Percentiles rank a stretch among this genome's conserved stretches.
These are phyloP conservation scores for Isabelozyma gotoi DNA, from an alignment of 805 yeast genomes.

Conservation along the genomic window DNA sequence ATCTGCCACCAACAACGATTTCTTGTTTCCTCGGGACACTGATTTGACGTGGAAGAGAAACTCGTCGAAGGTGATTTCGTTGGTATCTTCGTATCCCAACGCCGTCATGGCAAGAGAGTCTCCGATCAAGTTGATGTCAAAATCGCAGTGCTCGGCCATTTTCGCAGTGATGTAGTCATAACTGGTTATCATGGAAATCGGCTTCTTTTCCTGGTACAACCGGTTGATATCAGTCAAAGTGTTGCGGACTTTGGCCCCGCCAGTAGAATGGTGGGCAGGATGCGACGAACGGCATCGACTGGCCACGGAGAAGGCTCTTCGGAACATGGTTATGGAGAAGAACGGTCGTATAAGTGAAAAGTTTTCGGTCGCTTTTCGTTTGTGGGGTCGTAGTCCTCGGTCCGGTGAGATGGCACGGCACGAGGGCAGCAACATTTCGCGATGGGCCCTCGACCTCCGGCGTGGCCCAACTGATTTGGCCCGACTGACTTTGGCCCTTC, in stretches of 20 bases:
- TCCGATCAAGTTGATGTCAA: conserved; percentile 79
- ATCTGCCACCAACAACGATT: conserved; percentile 76
- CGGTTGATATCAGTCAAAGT: conserved; percentile 19
- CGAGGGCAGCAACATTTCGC: too few relatives aligned
- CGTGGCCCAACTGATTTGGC: too few relatives aligned
- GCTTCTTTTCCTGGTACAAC: conserved; percentile 17
- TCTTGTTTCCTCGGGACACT: conserved; percentile 66
- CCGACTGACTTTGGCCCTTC: too few relatives aligned
- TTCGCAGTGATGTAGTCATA: conserved; percentile 80
- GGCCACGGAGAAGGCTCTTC: conserved; percentile 4
- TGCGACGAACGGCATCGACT: conserved; percentile 9
- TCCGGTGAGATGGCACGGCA: too few relatives aligned
- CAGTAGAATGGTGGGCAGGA: conserved; percentile 1
- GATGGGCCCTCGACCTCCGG: too few relatives aligned
- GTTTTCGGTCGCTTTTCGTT: too few relatives aligned
- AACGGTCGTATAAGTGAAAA: not conserved
- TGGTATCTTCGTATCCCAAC: conserved; percentile 75
- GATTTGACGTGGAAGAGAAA: conserved; percentile 75
- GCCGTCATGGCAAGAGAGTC: conserved; percentile 94
- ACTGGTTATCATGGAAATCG: conserved; percentile 65
- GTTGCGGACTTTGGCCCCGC: conserved; percentile 13
- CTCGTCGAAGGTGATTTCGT: conserved; percentile 75
- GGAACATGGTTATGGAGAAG: not conserved
- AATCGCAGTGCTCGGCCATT: conserved; percentile 62
- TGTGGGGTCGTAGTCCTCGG: too few relatives aligned